phyloP scores from a whole-genome alignment of 1,139 yeast species.

The Magnusiomyces paraingens region DNA sequence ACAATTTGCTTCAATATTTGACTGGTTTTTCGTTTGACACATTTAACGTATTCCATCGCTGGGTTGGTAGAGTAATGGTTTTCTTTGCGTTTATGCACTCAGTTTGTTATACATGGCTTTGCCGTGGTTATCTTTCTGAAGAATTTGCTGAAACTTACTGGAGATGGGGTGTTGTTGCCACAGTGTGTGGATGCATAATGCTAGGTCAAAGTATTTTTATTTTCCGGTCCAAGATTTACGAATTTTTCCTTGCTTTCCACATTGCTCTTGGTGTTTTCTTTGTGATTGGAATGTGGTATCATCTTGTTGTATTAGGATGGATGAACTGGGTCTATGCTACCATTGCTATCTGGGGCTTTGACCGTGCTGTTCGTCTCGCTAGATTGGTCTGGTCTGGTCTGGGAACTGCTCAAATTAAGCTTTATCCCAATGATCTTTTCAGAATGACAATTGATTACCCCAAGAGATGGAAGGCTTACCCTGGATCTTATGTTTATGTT shows the following conservation, averaged over 20 bases:
- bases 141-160: conserved; percentile 49
- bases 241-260: conserved; percentile 55
- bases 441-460: conserved; percentile 26
- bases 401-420: conserved; percentile 35
- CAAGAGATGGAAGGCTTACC: conserved; percentile 38
- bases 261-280: conserved; percentile 40
- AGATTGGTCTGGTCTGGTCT: conserved; percentile 38
- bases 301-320: conserved; percentile 35
- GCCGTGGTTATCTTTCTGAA: conserved; percentile 24
- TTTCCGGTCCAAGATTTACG: conserved; percentile 55
- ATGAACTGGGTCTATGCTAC: conserved; percentile 38
- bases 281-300: conserved; percentile 40
- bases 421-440: conserved; percentile 24
- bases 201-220: conserved; percentile 42
- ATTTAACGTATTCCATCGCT: conserved; percentile 53
- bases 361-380: conserved; percentile 33
- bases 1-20: conserved; percentile 48
- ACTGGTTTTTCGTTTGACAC: conserved; percentile 59
- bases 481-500: conserved; percentile 56
- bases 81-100: conserved; percentile 37
- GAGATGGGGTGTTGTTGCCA: conserved; percentile 43
- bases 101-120: conserved; percentile 14
- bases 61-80: conserved; percentile 49
- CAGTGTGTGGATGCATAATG: conserved; percentile 38
- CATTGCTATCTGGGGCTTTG: conserved; percentile 36